These are phyloP conservation scores for Euphrasia confusa DNA, from an alignment of 257 asterid genomes.

Conservation along the genomic window DNA sequence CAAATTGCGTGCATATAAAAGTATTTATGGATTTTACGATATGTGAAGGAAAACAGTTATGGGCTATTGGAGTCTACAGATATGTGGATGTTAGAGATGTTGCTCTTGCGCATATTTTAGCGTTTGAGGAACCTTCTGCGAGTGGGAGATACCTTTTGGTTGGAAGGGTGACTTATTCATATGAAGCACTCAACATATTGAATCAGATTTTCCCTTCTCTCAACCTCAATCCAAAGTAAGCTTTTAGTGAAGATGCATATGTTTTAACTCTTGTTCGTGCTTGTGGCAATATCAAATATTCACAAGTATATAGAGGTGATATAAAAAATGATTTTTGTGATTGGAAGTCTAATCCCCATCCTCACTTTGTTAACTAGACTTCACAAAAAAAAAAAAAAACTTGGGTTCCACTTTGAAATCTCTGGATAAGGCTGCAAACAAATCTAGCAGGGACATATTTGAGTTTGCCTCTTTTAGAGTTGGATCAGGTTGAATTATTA, in stretches of 20 bases:
- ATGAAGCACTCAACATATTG: slow-evolving; percentile 33
- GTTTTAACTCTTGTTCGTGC: background rate
- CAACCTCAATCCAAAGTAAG: slow-evolving; percentile 37
- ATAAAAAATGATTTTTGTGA: too few species aligned
- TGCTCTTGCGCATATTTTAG: slow-evolving; percentile 48
- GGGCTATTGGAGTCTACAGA: slow-evolving; percentile 31
- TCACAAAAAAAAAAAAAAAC: too few species aligned
- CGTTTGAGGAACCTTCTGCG: slow-evolving; percentile 44
- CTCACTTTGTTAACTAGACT: too few species aligned
- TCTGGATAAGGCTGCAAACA: too few species aligned
- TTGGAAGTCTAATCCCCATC: too few species aligned
- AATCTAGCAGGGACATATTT: too few species aligned
- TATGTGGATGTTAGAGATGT: slow-evolving; percentile 62
- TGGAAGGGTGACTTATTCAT: slow-evolving; percentile 33
- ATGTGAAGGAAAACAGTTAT: slow-evolving; percentile 32
- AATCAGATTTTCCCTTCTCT: slow-evolving; percentile 43
- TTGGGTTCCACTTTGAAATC: too few species aligned
- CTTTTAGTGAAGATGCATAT: background rate
- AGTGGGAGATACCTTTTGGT: slow-evolving; percentile 49
- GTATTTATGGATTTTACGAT: background rate
- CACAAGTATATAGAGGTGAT: too few species aligned
- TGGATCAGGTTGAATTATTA: too few species aligned
- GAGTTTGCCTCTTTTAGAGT: too few species aligned
- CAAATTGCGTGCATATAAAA: background rate
- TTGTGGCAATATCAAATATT: too few species aligned